These are phyloP conservation scores for Leersia perrieri DNA, from an alignment of 176 grass and related monocot genomes.

Conservation along the genomic window DNA sequence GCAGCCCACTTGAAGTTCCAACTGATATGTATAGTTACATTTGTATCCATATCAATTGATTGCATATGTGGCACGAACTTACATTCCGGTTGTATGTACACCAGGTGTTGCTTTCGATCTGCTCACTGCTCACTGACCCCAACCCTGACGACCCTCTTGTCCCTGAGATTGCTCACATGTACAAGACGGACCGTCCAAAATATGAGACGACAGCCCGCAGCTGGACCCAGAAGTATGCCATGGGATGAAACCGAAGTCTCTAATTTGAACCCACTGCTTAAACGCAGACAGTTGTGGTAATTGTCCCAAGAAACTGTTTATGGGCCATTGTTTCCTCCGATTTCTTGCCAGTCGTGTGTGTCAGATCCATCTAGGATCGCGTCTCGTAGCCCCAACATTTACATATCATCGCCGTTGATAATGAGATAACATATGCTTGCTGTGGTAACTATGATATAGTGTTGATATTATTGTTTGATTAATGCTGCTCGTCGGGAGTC, in stretches of 20 bases:
- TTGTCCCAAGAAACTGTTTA: conserved; percentile 31
- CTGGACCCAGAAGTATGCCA: conserved; percentile 77
- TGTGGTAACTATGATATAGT: conserved; percentile 29
- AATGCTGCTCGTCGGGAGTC: too few relatives aligned
- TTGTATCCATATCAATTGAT: neutral
- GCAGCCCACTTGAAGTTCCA: neutral
- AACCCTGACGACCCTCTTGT: conserved; percentile 76
- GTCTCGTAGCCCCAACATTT: conserved; percentile 39
- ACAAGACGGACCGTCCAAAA: conserved; percentile 56
- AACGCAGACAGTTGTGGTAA: conserved; percentile 34
- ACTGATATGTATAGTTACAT: neutral
- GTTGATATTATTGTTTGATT: conserved; percentile 32
- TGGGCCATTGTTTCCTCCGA: conserved; percentile 35
- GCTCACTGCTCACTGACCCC: conserved; percentile 64
- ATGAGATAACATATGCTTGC: conserved; percentile 42
- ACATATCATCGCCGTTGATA: conserved; percentile 32
- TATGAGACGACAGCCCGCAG: conserved; percentile 63
- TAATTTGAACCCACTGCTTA: conserved; percentile 20
- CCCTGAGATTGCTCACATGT: conserved; percentile 73
- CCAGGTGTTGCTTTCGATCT: conserved; percentile 73
- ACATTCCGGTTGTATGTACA: neutral
- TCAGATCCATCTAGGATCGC: conserved; percentile 40
- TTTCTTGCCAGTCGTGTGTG: conserved; percentile 29
- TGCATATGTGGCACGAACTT: conserved; percentile 1
- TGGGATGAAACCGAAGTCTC: conserved; percentile 34